Percentiles rank a stretch among this genome's conserved stretches.
These are phyloP conservation scores for Hamamelis virginiana DNA, from an alignment of 164 flowering plant species.

Conservation along the genomic window DNA sequence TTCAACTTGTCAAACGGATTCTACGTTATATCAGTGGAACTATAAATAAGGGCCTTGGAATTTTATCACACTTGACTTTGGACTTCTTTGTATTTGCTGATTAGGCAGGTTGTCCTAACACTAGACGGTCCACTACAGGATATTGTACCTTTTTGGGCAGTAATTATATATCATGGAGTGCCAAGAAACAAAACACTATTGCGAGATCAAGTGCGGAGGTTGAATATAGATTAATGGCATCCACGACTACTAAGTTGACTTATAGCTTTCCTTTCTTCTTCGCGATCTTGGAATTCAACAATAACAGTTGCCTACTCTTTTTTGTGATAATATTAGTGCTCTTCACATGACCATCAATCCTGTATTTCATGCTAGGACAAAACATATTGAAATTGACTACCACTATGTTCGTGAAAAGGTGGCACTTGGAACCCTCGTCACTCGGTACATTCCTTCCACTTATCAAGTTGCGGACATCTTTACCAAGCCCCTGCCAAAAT, in stretches of 20 bases:
- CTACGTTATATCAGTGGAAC: no score
- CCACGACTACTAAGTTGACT: not conserved
- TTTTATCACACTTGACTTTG: not conserved
- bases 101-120: slow-evolving; percentile 4
- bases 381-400: slow-evolving; percentile 15
- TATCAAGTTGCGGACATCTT: slow-evolving; percentile 6
- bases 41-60: not conserved
- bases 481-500: slow-evolving; percentile 3
- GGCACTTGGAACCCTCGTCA: not conserved
- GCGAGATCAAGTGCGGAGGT: slow-evolving; percentile 7
- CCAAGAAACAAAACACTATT: slow-evolving; percentile 9
- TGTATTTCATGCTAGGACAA: slow-evolving; percentile 5
- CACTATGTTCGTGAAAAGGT: slow-evolving; percentile 13
- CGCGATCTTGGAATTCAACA: not conserved
- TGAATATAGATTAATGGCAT: not conserved
- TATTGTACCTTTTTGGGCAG: slow-evolving; percentile 2
- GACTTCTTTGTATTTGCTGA: slow-evolving; percentile 6
- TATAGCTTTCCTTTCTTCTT: slow-evolving; percentile 4
- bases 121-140: slow-evolving; percentile 3
- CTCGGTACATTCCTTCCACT: not conserved
- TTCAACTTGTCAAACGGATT: no score
- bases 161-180: slow-evolving; percentile 8
- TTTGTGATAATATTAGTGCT: slow-evolving; percentile 5
- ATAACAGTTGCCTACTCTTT: not conserved
- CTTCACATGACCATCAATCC: not conserved